These are phyloP conservation scores for Anisogramma anomala DNA, from an alignment of 2,329 filamentous ascomycete genomes.

Conservation along the genomic window DNA sequence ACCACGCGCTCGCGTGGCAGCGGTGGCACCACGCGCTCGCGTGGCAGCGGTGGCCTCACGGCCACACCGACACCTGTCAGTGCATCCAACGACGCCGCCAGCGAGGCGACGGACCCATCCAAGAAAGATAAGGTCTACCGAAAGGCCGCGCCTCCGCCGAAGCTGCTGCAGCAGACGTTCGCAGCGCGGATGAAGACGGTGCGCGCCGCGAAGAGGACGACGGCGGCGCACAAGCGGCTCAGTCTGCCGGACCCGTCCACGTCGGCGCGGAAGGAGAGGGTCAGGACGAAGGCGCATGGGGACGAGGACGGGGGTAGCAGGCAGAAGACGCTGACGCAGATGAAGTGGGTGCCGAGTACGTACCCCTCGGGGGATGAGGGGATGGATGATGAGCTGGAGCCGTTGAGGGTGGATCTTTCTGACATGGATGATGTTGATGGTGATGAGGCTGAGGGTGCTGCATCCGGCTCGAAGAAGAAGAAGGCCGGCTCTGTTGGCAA, in stretches of 20 bases:
- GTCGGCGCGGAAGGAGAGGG: neutral
- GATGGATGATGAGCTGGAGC: conserved; percentile 10
- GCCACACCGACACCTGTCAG: no score
- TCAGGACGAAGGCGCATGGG: neutral
- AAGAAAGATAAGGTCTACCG: conserved; percentile 17
- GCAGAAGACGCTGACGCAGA: conserved; percentile 26
- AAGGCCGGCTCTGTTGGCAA: neutral
- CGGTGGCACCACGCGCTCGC: no score
- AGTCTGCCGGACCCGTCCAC: neutral
- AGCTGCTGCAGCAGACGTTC: conserved; percentile 22
- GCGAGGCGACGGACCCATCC: neutral
- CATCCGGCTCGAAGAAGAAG: neutral
- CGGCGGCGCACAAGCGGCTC: no score
- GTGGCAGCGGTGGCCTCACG: no score
- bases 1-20: conserved; percentile 10
- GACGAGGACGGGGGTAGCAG: conserved; percentile 14
- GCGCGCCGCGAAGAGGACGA: neutral
- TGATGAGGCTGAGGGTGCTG: neutral
- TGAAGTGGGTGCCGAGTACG: conserved; percentile 16
- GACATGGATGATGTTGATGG: conserved; percentile 5
- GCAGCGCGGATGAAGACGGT: conserved; percentile 16
- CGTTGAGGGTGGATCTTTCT: neutral
- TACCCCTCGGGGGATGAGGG: conserved; percentile 6
- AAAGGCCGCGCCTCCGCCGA: conserved; percentile 14
- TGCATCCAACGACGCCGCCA: neutral